Conservation (phyloP, 2,329 filamentous ascomycete species). For the Colletotrichum viniferum region DNA sequence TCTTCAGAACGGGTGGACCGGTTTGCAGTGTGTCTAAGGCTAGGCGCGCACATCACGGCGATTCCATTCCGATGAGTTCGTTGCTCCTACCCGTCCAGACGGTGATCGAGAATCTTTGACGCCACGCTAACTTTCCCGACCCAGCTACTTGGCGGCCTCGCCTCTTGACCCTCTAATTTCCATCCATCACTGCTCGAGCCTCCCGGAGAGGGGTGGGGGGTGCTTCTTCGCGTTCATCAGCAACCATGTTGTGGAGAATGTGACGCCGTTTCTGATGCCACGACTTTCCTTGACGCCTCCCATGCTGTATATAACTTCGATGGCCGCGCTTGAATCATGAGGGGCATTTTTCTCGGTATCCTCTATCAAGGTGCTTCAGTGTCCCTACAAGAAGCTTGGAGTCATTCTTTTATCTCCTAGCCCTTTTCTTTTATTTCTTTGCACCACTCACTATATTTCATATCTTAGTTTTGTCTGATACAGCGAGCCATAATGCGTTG, state of each 20-base stretch:
- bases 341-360: not conserved
- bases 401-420: not conserved
- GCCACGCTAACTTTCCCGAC: not conserved
- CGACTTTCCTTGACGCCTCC: not conserved
- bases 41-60: not conserved
- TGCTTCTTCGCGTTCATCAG: not conserved
- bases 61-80: not conserved
- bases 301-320: constrained; percentile 5
- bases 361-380: not conserved
- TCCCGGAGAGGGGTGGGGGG: not conserved
- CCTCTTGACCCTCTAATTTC: constrained; percentile 10
- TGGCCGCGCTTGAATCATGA: not conserved
- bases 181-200: not conserved
- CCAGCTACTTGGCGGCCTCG: not conserved
- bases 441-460: not conserved
- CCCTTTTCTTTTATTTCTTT: not conserved
- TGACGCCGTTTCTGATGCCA: constrained; percentile 6
- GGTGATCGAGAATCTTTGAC: not conserved
- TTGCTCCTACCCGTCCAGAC: not conserved
- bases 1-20: not conserved
- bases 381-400: not conserved
- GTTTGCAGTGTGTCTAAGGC: not conserved
- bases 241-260: not conserved
- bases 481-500: constrained; percentile 27
- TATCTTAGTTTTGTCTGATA: not conserved